Percentiles rank a stretch among this genome's conserved stretches.
phyloP scores from a whole-genome alignment of 176 grass and related monocot species.

The Oropetium thomaeum region DNA sequence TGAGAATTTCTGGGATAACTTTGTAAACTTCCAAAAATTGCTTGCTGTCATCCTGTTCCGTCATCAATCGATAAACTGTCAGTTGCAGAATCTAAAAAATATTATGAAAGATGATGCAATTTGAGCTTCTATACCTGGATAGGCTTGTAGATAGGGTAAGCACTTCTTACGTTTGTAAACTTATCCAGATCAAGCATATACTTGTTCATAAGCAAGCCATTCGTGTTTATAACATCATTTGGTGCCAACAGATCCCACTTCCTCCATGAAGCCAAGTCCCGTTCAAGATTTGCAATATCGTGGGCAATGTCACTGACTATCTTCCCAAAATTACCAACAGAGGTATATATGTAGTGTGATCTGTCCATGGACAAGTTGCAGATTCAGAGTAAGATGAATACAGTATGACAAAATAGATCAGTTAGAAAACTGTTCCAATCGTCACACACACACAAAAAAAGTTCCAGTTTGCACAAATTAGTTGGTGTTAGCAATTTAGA shows the following conservation, averaged over 20 bases:
- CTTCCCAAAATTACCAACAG: constrained; percentile 1
- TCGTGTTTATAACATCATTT: constrained; percentile 5
- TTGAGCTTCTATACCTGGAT: neutral
- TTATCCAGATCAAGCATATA: neutral
- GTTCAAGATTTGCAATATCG: constrained; percentile 19
- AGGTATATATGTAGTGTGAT: neutral
- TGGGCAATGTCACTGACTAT: neutral
- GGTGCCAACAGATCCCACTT: neutral
- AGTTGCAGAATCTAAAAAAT: neutral
- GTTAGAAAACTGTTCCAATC: neutral
- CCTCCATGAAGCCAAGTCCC: constrained; percentile 11
- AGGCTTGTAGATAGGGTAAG: neutral
- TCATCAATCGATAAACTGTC: neutral
- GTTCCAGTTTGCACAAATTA: too few relatives aligned
- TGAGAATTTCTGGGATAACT: constrained; percentile 15
- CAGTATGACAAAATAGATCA: neutral
- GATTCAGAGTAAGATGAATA: neutral
- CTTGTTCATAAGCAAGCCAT: constrained; percentile 3
- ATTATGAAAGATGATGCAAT: neutral
- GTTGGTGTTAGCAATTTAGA: too few relatives aligned
- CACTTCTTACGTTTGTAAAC: neutral
- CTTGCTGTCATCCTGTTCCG: constrained; percentile 16
- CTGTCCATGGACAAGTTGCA: constrained; percentile 8
- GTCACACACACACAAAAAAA: too few relatives aligned
- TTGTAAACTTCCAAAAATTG: neutral